phyloP scores from a whole-genome alignment of 805 yeast species.

The Teunomyces tritomae region DNA sequence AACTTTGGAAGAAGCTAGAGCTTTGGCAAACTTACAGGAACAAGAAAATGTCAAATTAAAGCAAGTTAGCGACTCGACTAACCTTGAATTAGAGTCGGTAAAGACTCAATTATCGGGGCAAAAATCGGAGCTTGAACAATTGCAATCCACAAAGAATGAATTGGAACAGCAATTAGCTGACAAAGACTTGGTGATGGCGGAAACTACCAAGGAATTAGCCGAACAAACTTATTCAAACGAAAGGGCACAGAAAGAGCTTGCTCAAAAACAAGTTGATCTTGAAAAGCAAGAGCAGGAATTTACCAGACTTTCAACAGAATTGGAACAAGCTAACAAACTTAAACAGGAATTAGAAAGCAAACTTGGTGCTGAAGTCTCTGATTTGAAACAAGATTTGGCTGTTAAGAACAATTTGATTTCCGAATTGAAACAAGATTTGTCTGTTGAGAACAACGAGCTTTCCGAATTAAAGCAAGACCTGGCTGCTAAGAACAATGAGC shows the following conservation, averaged over 20 bases:
- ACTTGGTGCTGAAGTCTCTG: slow-evolving; percentile 1
- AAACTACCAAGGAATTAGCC: slow-evolving; percentile 7
- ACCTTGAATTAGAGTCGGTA: slow-evolving; percentile 8
- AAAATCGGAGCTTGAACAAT: slow-evolving; percentile 6
- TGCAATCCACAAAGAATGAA: slow-evolving; percentile 1
- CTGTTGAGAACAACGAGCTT: slow-evolving; percentile 3
- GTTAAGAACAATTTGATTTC: slow-evolving; percentile 4
- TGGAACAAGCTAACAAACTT: background rate
- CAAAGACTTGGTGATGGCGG: slow-evolving; percentile 9
- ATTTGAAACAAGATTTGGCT: slow-evolving; percentile 3
- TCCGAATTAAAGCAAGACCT: slow-evolving; percentile 5
- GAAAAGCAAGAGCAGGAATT: background rate
- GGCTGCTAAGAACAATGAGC: slow-evolving; percentile 2
- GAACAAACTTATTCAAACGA: background rate
- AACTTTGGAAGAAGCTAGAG: slow-evolving; percentile 5
- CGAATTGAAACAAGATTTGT: slow-evolving; percentile 1
- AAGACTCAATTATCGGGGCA: slow-evolving; percentile 5
- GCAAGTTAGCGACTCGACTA: background rate
- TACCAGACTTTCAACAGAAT: background rate
- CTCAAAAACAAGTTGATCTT: background rate
- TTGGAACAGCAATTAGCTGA: slow-evolving; percentile 8
- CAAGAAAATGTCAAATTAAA: slow-evolving; percentile 9
- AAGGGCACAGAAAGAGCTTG: background rate
- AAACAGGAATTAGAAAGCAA: background rate
- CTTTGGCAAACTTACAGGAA: slow-evolving; percentile 1